Percentiles rank a stretch among this genome's conserved stretches.
Evolutionary conservation across 208 protist genomes (phyloP).

Genomic region (Wallacemonas collosoma): DNA sequence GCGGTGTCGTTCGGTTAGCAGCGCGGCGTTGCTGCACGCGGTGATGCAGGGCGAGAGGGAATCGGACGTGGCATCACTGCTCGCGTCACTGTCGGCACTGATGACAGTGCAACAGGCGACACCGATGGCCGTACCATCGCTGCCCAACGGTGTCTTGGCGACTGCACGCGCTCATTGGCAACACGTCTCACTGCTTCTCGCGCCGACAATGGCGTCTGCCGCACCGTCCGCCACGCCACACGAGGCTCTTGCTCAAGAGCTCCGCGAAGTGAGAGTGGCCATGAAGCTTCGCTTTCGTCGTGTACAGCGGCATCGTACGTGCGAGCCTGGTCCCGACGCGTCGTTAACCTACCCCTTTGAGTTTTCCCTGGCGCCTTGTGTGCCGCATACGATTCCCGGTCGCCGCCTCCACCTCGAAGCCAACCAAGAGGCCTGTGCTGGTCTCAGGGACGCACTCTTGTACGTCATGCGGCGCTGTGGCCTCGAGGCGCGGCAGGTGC

Average conservation of each 20-base stretch:
- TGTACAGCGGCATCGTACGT: too few species aligned
- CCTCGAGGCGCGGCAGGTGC: background rate
- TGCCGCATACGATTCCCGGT: constrained; percentile 30
- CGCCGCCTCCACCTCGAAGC: constrained; percentile 26
- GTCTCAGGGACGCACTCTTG: constrained; percentile 57
- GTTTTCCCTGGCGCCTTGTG: constrained; percentile 29
- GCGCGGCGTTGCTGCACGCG: background rate
- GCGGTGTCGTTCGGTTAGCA: background rate
- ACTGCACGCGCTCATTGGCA: background rate
- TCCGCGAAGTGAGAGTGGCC: constrained; percentile 30
- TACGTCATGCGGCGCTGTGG: constrained; percentile 49
- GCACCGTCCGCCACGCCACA: constrained; percentile 25
- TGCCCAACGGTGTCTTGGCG: too few species aligned
- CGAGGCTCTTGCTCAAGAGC: constrained; percentile 41
- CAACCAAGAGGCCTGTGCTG: constrained; percentile 42
- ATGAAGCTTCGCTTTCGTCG: constrained; percentile 29
- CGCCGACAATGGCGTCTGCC: background rate
- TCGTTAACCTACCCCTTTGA: constrained; percentile 14
- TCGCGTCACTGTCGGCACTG: background rate
- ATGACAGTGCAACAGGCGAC: background rate
- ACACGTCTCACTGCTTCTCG: background rate
- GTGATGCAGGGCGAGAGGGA: background rate
- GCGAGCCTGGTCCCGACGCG: background rate
- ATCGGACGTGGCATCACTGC: background rate
- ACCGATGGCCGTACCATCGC: too few species aligned